Base-by-base conservation (phyloP, 2,329 filamentous ascomycete species). In the Aspergillus clavatus region DNA sequence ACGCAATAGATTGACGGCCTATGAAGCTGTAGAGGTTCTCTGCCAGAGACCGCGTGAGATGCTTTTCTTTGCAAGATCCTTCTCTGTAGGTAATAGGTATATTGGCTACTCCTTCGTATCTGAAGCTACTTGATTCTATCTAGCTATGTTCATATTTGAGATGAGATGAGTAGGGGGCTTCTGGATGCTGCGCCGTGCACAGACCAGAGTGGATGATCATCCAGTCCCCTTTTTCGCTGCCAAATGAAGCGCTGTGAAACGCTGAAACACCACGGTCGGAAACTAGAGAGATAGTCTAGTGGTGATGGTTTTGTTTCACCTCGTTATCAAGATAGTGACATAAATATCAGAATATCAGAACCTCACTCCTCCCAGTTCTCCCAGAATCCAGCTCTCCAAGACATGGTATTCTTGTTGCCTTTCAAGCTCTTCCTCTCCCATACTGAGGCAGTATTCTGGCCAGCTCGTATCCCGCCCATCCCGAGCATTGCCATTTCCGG, bases 131-230 rank as follows among this genome's bases (percentile, higher is more conserved):
- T n/a, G n/a, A n/a, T n/a, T n/a, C n/a, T n/a, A n/a, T n/a, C n/a
- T n/a, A n/a, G n/a, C n/a, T n/a, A n/a, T n/a, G n/a, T n/a, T n/a
- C n/a, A n/a, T n/a, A n/a, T n/a, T n/a, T n/a, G n/a, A n/a, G n/a
- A n/a, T n/a, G n/a, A n/a, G n/a, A n/a, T 47, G 40, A 49, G 42
- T 50, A 50, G 50, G 47, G 50, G 45, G 43, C 26, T 38, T 37
- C 42, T 24, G 16, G 33, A 31, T 37, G 26, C n/a, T n/a, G n/a
- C n/a, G n/a, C n/a, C n/a, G 22, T 41, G 51, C 48, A 53, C 48
- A 53, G 51, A 51, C 52, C 50, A 38, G 11, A 33, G 39, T 18
- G 19, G 45, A 37, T 44, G 50, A 54, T 54, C 52, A 35, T 54
- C 52, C 38, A 51, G 50, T 46, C 47, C 42, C 52, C 48, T 51